These are phyloP conservation scores for Nicotiana rustica DNA, from an alignment of 305 asterid species.

Conservation along the genomic window DNA sequence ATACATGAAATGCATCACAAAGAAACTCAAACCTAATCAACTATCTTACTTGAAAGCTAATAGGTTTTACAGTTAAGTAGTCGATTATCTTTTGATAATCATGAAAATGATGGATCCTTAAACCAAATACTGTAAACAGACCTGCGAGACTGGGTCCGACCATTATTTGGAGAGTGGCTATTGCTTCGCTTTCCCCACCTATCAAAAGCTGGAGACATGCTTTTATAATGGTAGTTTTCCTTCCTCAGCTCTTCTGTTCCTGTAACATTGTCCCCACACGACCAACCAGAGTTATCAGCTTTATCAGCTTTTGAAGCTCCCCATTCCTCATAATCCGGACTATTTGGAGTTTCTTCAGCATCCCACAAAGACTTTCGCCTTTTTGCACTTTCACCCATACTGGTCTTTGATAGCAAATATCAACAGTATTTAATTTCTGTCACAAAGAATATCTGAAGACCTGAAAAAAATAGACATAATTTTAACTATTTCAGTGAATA, in stretches of 20 bases:
- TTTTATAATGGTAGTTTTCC: conserved; percentile 44
- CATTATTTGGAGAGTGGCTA: conserved; percentile 58
- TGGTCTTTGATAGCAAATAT: conserved; percentile 38
- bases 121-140: conserved; percentile 39
- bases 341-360: conserved; percentile 48
- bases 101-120: conserved; percentile 34
- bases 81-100: conserved; percentile 31
- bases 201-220: conserved; percentile 74
- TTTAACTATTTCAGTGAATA: conserved; percentile 22
- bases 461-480: conserved; percentile 23
- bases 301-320: conserved; percentile 57
- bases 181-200: conserved; percentile 57
- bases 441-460: conserved; percentile 8
- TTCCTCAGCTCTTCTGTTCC: conserved; percentile 60
- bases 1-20: not conserved
- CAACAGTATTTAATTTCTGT: conserved; percentile 17
- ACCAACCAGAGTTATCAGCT: conserved; percentile 54
- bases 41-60: conserved; percentile 27
- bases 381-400: conserved; percentile 73
- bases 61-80: not conserved
- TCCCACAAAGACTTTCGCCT: conserved; percentile 82
- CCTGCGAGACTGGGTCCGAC: conserved; percentile 70
- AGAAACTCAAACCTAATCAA: not conserved
- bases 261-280: conserved; percentile 45
- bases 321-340: conserved; percentile 51